Percentiles rank a stretch among this genome's conserved stretches.
Evolutionary conservation across 2,329 filamentous ascomycete genomes (phyloP).

Genomic region (Colletotrichum sp.): DNA sequence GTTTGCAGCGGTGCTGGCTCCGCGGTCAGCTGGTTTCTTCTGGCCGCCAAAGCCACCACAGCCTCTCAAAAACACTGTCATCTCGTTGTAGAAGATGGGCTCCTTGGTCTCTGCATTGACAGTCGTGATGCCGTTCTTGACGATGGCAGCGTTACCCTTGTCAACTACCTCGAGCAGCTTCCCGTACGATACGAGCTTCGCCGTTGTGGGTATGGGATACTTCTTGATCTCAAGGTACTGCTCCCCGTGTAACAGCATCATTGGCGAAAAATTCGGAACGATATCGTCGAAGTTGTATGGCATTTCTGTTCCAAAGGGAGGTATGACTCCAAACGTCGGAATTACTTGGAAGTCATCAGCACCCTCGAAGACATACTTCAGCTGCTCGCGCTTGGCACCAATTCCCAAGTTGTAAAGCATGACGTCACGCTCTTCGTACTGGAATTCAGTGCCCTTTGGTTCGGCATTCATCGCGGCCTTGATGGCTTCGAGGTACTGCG

Average conservation of each 20-base stretch:
- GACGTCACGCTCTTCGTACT: constrained; percentile 83
- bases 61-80: constrained; percentile 89
- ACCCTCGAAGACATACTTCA: constrained; percentile 89
- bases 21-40: constrained; percentile 78
- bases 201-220: constrained; percentile 88
- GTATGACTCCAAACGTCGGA: constrained; percentile 95
- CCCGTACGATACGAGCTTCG: constrained; percentile 75
- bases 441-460: constrained; percentile 75
- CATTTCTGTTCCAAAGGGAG: constrained; percentile 83
- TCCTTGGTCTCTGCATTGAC: constrained; percentile 85
- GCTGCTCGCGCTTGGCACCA: constrained; percentile 87
- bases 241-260: constrained; percentile 99
- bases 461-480: constrained; percentile 75
- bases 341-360: constrained; percentile 91
- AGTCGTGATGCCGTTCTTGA: constrained; percentile 81
- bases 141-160: constrained; percentile 88
- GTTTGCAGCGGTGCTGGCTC: constrained; percentile 80
- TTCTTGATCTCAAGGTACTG: constrained; percentile 96
- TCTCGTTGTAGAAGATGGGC: constrained; percentile 96
- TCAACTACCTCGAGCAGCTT: constrained; percentile 93
- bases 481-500: constrained; percentile 75
- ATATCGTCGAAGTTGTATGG: constrained; percentile 84
- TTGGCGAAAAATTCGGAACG: constrained; percentile 94
- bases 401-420: constrained; percentile 97
- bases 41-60: constrained; percentile 89